phyloP scores from a whole-genome alignment of 495 filamentous ascomycete species.

The Neurospora tetrasperma region DNA sequence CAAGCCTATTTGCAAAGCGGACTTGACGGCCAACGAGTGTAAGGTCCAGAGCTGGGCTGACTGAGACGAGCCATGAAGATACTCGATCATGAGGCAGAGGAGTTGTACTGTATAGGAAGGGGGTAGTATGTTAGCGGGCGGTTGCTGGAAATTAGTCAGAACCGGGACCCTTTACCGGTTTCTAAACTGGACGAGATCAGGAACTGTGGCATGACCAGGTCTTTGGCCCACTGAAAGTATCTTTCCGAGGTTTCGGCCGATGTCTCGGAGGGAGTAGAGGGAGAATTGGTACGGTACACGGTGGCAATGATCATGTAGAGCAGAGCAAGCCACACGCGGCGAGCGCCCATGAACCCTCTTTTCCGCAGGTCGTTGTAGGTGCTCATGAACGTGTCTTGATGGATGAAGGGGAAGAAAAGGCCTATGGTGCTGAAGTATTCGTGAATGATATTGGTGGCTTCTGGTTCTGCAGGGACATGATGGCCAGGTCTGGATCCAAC shows the following conservation, averaged over 20 bases:
- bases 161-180: background rate
- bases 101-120: background rate
- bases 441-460: background rate
- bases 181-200: background rate
- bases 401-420: background rate
- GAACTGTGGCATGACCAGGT: background rate
- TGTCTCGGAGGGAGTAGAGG: background rate
- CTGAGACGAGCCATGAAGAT: background rate
- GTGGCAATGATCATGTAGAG: background rate
- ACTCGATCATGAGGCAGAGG: background rate
- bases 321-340: background rate
- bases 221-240: background rate
- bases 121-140: background rate
- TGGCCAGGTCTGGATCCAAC: background rate
- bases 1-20: background rate
- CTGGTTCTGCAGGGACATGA: background rate
- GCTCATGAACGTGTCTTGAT: background rate
- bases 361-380: background rate
- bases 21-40: background rate
- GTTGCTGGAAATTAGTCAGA: background rate
- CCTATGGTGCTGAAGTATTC: background rate
- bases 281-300: background rate
- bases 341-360: background rate
- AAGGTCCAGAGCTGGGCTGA: background rate
- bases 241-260: background rate